Conservation (phyloP, 1,284 basidiomycete genomes). For the Farysia itapuensis region DNA sequence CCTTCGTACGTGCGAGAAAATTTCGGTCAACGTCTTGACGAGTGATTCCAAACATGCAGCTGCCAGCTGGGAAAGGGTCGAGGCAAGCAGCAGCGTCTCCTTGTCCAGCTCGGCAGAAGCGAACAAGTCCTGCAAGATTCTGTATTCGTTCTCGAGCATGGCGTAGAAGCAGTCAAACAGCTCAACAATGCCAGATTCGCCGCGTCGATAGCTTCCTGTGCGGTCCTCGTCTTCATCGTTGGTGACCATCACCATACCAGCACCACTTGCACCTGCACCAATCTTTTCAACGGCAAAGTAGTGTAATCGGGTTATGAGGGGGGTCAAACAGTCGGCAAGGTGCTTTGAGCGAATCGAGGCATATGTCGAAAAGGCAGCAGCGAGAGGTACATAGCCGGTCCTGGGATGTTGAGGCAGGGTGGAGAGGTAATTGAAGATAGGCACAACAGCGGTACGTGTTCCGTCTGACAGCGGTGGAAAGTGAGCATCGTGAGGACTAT, state of each 20-base stretch:
- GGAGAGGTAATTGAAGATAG: conserved; percentile 44
- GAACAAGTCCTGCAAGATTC: conserved; percentile 30
- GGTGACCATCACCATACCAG: conserved; percentile 41
- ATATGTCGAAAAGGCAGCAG: conserved; percentile 30
- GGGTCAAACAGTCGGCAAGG: conserved; percentile 28
- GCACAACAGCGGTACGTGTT: conserved; percentile 40
- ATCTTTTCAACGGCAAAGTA: conserved; percentile 42
- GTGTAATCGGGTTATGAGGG: conserved; percentile 19
- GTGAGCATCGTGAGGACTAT: conserved; percentile 14
- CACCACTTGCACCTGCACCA: conserved; percentile 20
- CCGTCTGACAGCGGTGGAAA: conserved; percentile 33
- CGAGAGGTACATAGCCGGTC: conserved; percentile 38
- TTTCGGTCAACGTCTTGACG: conserved; percentile 21
- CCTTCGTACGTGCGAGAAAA: conserved; percentile 39
- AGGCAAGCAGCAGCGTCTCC: conserved; percentile 24
- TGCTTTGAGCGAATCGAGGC: conserved; percentile 33
- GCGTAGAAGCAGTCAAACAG: conserved; percentile 40
- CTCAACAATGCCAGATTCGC: conserved; percentile 31
- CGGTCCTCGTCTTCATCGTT: conserved; percentile 39
- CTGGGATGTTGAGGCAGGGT: conserved; percentile 41
- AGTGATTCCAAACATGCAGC: conserved; percentile 17
- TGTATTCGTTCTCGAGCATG: conserved; percentile 47
- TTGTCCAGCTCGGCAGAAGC: conserved; percentile 21
- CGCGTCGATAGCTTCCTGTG: conserved; percentile 20
- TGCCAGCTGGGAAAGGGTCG: conserved; percentile 32